phyloP scores from a whole-genome alignment of 768 basidiomycete species.

The Pleurotus platypus region DNA sequence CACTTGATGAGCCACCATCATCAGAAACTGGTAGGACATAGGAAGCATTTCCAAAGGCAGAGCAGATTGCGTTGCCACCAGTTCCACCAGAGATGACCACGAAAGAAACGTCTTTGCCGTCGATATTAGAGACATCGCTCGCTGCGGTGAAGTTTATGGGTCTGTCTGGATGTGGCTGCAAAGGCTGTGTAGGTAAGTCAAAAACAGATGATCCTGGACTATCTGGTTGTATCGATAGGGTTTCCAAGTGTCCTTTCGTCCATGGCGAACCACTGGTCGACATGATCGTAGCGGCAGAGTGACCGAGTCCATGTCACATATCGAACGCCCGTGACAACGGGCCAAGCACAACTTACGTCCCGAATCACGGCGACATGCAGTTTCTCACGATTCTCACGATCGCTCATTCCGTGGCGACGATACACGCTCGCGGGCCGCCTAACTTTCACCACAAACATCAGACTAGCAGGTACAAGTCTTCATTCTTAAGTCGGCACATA shows the following conservation, averaged over 20 bases:
- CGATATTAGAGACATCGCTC: neutral
- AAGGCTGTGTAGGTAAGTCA: conserved; percentile 56
- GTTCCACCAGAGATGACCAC: conserved; percentile 91
- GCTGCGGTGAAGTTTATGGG: neutral
- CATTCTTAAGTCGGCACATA: neutral
- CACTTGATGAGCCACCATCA: conserved; percentile 92
- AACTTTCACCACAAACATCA: no score
- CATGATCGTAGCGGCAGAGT: no score
- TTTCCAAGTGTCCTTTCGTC: neutral
- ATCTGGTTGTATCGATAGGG: conserved; percentile 19
- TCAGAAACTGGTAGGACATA: conserved; percentile 93
- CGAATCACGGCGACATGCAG: neutral
- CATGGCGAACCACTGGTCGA: neutral
- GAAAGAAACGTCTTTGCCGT: conserved; percentile 34
- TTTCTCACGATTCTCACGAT: neutral
- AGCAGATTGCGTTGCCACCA: conserved; percentile 87
- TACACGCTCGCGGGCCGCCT: no score
- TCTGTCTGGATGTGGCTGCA: conserved; percentile 1
- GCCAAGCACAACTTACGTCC: neutral
- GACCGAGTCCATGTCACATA: no score
- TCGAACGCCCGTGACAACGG: no score
- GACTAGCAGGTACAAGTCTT: no score
- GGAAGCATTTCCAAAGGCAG: conserved; percentile 74
- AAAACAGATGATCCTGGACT: conserved; percentile 76
- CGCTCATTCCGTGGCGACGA: no score